Evolutionary conservation across 2,329 filamentous ascomycete species (phyloP), one percentile per base, ranked within the genome.

Genomic region (Colletotrichum lini): DNA sequence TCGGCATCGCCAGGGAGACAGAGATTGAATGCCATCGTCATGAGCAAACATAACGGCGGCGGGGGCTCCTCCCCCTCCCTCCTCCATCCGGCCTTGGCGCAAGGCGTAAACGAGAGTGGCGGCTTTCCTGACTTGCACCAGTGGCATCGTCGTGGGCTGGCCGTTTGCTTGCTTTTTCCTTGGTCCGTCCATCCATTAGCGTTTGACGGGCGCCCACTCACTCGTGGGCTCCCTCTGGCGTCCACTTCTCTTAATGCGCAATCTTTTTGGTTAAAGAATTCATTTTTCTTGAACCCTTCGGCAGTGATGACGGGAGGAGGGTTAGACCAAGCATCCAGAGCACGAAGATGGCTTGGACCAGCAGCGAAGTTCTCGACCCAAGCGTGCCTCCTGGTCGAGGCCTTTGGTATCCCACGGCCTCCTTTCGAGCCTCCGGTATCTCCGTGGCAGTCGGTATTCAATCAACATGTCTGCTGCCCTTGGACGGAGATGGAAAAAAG

Each of bases 161-260:
- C 40, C 50, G 10, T 50, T 54, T 68, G 57, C 68, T 71, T 71
- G 50, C 68, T 71, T 71, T 68, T 71, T 58, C 44, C 35, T 42
- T 23, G 44, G 65, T 45, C 50, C 57, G 6, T 30, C 40, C 52
- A 68, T 58, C 57, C 44, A 68, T 61, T 56, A 62, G 64, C n/a
- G 30, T n/a, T 50, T 23, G 52, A 67, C 47, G 38, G 45, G 45
- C 30, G 30, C 30, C 30, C 60, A 18, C 57, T 44, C 38, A 61
- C 62, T 21, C 23, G 47, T 54, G 47, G 56, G 40, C 53, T n/a
- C 49, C 49, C 38, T 54, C 56, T 18, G 61, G 26, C 15, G 45
- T 45, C 50, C n/a, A 54, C 47, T 56, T 47, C 49, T 30, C 40
- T 65, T 23, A 49, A 49, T 54, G 40, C 18, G 56, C 58, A 53